A percentile compares a stretch with the other conserved stretches of the same genome.
phyloP scores from a whole-genome alignment of 2,329 filamentous ascomycete species.

The Diaporthe velutina region DNA sequence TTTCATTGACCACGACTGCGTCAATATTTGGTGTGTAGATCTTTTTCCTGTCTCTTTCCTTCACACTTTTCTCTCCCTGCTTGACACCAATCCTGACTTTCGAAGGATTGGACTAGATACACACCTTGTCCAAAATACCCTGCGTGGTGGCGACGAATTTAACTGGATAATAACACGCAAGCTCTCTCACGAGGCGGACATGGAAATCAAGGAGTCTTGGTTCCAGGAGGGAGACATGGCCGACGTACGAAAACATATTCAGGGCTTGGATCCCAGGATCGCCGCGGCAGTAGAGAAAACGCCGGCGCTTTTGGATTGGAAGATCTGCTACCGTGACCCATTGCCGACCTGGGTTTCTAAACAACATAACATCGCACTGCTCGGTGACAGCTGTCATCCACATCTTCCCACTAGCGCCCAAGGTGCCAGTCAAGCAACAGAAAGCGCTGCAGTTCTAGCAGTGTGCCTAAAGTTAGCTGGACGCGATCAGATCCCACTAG shows the following conservation, averaged over 20 bases:
- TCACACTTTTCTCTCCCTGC: neutral
- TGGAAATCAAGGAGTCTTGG: constrained; percentile 62
- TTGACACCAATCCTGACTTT: neutral
- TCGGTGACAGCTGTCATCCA: constrained; percentile 67
- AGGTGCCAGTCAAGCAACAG: constrained; percentile 66
- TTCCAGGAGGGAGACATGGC: constrained; percentile 61
- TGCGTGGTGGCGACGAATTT: constrained; percentile 57
- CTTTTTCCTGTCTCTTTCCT: constrained; percentile 31
- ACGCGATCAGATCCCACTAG: constrained; percentile 54
- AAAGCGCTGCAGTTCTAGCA: constrained; percentile 62
- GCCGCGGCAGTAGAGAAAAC: constrained; percentile 60
- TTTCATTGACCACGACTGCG: constrained; percentile 58
- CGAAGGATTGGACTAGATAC: constrained; percentile 56
- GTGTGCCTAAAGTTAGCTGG: constrained; percentile 58
- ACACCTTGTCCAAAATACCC: constrained; percentile 58
- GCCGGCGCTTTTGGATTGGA: constrained; percentile 63
- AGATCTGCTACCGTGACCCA: constrained; percentile 66
- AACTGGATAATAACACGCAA: constrained; percentile 62
- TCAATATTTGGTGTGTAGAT: constrained; percentile 54
- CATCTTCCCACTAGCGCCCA: constrained; percentile 67
- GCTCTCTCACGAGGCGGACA: constrained; percentile 54
- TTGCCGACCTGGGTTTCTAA: constrained; percentile 64
- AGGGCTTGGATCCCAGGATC: constrained; percentile 58
- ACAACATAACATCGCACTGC: constrained; percentile 62
- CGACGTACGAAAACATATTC: constrained; percentile 53